Conservation (phyloP, 805 yeast genomes). For the Crinitomyces ghanaensis region DNA sequence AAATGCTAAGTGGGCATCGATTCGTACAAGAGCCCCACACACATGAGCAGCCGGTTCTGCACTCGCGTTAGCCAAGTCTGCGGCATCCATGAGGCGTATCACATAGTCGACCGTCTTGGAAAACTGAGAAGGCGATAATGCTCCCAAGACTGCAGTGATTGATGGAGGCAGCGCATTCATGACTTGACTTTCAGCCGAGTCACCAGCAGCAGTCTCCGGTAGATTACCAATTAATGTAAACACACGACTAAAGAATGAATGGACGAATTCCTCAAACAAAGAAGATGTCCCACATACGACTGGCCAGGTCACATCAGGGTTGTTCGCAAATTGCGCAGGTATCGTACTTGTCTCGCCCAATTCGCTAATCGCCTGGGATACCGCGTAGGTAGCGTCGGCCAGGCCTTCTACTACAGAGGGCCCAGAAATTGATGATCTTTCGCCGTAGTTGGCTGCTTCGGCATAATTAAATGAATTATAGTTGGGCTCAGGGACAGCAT, state of each 20-base stretch:
- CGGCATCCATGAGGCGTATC: slow-evolving; percentile 44
- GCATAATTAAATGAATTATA: no score
- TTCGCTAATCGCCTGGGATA: no score
- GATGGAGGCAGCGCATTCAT: slow-evolving; percentile 27
- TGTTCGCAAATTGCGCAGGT: no score
- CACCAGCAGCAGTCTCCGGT: slow-evolving; percentile 40
- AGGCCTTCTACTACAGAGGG: no score
- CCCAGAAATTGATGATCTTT: no score
- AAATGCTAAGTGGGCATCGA: slow-evolving; percentile 43
- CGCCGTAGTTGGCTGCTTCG: no score
- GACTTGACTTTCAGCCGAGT: slow-evolving; percentile 37
- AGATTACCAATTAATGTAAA: slow-evolving; percentile 57
- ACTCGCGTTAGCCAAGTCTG: slow-evolving; percentile 45
- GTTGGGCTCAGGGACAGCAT: no score
- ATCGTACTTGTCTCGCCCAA: no score
- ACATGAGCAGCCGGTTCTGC: slow-evolving; percentile 63
- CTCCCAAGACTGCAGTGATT: slow-evolving; percentile 27
- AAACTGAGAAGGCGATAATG: slow-evolving; percentile 23
- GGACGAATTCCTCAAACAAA: slow-evolving; percentile 53
- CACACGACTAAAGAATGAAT: slow-evolving; percentile 44
- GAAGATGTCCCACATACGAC: no score
- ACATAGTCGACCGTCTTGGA: slow-evolving; percentile 19
- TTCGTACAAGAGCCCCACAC: slow-evolving; percentile 57
- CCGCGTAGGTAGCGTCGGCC: no score
- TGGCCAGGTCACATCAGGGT: no score